Evolutionary conservation across 441 rosid species (phyloP), one percentile per base, ranked within the genome.

Genomic region (Gossypium aridum): DNA sequence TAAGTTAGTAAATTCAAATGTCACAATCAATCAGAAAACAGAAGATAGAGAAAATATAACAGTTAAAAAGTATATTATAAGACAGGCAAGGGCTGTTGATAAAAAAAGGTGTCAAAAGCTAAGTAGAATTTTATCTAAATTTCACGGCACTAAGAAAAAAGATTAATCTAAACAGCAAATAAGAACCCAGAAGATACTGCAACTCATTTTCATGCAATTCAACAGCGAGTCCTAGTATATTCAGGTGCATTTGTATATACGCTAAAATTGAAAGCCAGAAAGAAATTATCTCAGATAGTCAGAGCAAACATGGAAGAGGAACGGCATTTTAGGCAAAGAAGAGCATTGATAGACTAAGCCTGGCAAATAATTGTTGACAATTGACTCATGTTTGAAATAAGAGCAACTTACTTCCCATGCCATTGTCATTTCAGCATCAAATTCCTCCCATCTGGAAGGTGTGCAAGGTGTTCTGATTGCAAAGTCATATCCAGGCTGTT

Each of bases 381-480:
- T 25, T 47, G 9, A 14, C 43, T 64, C 31, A 34, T 37, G 64
- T 4, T 61, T 75, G 63, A 75, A 74, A 69, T 77, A 51, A 64
- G 62, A 70, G 72, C 67, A 75, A 82, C 90, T 81, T 86, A 96
- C 99, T 82, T 92, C 97, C 99, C 99, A 96, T 55, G 99, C 94
- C 75, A 79, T 64, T 70, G 88, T 81, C 98, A 96, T 93, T 86
- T 96, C 99, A 57, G 86, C 83, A 78, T 90, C 92, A 80, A 91
- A 93, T 22, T 91, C 98, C 59, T 92, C 91, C 99, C 98, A 96
- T 84, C 99, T 93, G 65, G 89, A 79, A 73, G 99, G 98, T 2
- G 92, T 92, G 75, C 98, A 96, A 70, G 99, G 99, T 72, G 99
- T 96, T 86, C 97, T 82, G 75, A 96, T 91, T 37, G 98, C 90